Base-by-base conservation (phyloP, 177 flowering plant species). In the Vitis hybrid region DNA sequence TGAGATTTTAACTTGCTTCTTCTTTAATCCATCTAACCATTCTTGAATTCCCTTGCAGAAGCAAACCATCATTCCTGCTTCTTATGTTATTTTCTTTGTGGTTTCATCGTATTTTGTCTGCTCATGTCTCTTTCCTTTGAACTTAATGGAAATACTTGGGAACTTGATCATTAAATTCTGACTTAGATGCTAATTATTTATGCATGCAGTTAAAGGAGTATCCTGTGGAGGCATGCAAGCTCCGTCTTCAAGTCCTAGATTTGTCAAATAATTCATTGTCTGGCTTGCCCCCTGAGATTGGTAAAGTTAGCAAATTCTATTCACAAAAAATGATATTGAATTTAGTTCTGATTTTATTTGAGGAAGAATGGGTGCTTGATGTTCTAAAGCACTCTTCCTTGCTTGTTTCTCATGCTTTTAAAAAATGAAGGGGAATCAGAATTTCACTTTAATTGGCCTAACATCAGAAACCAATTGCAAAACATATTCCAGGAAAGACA, bases 211-310 rank as follows among this genome's bases (percentile, higher is more conserved):
- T 96, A 78, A 91, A 84, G 73, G 97, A 90, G 68, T 93, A 75
- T 74, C 95, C 95, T 3, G 91, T 75, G 68, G 99, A 86, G 82
- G 97, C 97, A 53, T 96, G 98, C 89, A 87, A 83, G 63, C 74
- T 96, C 70, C 83, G 66, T 49, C 86, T 95, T 55, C 89, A 89
- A 56, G 87, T 91, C 69, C 82, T 96, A 64, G 97, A 96, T 84
- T 79, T 96, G 74, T 96, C 99, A 62, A 96, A 96, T 76, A 96
- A 96, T 84, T 88, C 97, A 66, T 79, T 95, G 73, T 78, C 89
- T 70, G 93, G 93, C 60, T 81, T 95, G 74, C 99, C 94, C 60
- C 80, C 94, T 55, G 93, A 95, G 77, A 84, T 95, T 71, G 99
- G 99, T 95, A 85, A 77, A 79, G 69, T 72, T 75, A 70, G 67